Evolutionary conservation across 1,284 basidiomycete genomes (phyloP), one percentile per base, ranked within the genome.

Genomic region (Serendipita sp.): DNA sequence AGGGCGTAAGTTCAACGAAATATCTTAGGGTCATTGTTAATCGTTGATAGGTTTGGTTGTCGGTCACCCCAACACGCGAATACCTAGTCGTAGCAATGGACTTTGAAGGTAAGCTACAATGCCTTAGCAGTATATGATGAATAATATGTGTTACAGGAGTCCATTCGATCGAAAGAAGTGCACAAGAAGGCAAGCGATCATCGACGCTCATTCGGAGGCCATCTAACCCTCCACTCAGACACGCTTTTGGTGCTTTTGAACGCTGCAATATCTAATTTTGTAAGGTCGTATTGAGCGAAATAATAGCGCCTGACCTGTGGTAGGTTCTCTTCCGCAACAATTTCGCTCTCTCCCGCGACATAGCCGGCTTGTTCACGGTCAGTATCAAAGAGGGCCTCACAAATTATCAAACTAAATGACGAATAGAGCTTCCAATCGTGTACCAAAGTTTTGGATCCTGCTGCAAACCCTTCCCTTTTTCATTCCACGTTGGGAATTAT

Each of bases 251-350:
- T 84, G 0, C 68, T 85, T 1, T 83, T 84, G 70, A 84, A 83
- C 67, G 80, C 81, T 1, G 83, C 83, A 0, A 75, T 85, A 30
- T 84, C 83, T 0, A 84, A 85, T 67, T 67, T 84, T 53, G 82
- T 83, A 64, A 60, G 69, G 22, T 6, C 15, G 13, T 50, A 22
- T 58, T 41, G 38, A 8, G 17, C n/a, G 17, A 8, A 8, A 6
- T 49, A 10, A 8, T 49, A 10, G 17, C 30, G 26, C 30, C 2
- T 30, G 34, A 42, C 38, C 15, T 50, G 41, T 3, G 64, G n/a
- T 49, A 83, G 81, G 79, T 84, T 0, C 71, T 84, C 1, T 84
- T 84, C 72, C 76, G 82, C 3, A 84, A 84, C 65, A 84, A 84
- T 64, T 85, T 84, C 64, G 80, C 81, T 0, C 69, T 84, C 1